These are phyloP conservation scores for Sugiyamaella floridensis DNA, from an alignment of 805 yeast genomes.

Conservation along the genomic window DNA sequence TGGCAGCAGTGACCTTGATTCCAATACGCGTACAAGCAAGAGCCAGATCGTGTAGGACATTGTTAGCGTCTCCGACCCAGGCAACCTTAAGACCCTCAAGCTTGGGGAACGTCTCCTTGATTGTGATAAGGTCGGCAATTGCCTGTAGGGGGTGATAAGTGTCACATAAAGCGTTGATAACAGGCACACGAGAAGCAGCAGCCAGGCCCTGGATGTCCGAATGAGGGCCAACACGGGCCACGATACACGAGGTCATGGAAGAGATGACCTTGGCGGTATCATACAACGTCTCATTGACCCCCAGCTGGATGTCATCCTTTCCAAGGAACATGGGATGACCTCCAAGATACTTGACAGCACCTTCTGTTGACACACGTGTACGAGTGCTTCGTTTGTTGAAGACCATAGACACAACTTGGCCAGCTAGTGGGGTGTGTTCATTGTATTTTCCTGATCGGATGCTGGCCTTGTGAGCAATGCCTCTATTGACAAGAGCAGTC, in stretches of 20 bases:
- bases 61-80: constrained; percentile 97
- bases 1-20: constrained; percentile 74
- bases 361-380: constrained; percentile 90
- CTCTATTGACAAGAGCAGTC: constrained; percentile 61
- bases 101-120: constrained; percentile 64
- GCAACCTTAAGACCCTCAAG: constrained; percentile 59
- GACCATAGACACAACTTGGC: constrained; percentile 74
- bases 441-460: constrained; percentile 46
- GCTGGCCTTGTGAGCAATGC: constrained; percentile 55
- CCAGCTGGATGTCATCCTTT: constrained; percentile 91
- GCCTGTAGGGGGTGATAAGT: constrained; percentile 93
- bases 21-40: constrained; percentile 82
- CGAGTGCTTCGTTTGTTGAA: constrained; percentile 92
- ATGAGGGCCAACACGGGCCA: constrained; percentile 91
- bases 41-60: constrained; percentile 88
- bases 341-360: constrained; percentile 88
- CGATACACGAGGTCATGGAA: constrained; percentile 93
- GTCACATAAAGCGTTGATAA: constrained; percentile 90
- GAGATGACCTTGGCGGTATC: constrained; percentile 87
- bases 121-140: constrained; percentile 81
- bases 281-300: constrained; percentile 85
- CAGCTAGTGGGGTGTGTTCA: constrained; percentile 50
- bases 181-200: constrained; percentile 77
- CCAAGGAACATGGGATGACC: constrained; percentile 97
- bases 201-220: constrained; percentile 73